A percentile compares a stretch with the other conserved stretches of the same genome.
Conservation (phyloP, 2,329 filamentous ascomycete species). For the Talaromyces pinophilus region DNA sequence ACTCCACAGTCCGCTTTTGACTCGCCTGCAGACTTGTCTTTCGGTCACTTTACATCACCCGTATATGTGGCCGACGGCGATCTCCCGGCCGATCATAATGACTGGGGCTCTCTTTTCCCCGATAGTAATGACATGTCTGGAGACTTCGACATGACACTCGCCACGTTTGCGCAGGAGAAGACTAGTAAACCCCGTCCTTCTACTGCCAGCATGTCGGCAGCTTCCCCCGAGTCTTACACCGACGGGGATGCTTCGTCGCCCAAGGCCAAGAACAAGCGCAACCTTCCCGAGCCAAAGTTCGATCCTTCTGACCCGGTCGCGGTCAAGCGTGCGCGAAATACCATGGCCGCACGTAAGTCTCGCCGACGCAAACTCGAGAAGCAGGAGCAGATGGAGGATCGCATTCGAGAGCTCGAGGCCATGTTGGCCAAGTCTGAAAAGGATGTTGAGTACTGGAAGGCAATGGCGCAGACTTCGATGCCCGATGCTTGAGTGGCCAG, state of each 20-base stretch:
- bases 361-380: conserved; percentile 80
- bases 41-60: conserved; percentile 75
- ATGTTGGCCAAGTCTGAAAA: conserved; percentile 36
- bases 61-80: conserved; percentile 64
- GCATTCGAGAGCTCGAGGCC: conserved; percentile 68
- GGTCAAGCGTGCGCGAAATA: conserved; percentile 91
- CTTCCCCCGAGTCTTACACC: conserved; percentile 7
- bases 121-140: conserved; percentile 33
- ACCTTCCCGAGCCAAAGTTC: conserved; percentile 1
- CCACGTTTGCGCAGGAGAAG: conserved; percentile 23
- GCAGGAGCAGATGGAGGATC: conserved; percentile 71
- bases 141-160: conserved; percentile 36
- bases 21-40: conserved; percentile 63
- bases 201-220: conserved; percentile 1
- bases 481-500: not conserved
- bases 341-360: conserved; percentile 89
- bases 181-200: conserved; percentile 8
- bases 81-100: conserved; percentile 54
- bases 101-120: conserved; percentile 67
- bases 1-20: conserved; percentile 69
- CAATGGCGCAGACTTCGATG: not conserved
- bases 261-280: conserved; percentile 12
- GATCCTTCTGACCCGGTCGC: conserved; percentile 45
- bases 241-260: conserved; percentile 6
- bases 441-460: conserved; percentile 15